phyloP scores from a whole-genome alignment of 306 rosid genomes.

The Lathyrus sativus region DNA sequence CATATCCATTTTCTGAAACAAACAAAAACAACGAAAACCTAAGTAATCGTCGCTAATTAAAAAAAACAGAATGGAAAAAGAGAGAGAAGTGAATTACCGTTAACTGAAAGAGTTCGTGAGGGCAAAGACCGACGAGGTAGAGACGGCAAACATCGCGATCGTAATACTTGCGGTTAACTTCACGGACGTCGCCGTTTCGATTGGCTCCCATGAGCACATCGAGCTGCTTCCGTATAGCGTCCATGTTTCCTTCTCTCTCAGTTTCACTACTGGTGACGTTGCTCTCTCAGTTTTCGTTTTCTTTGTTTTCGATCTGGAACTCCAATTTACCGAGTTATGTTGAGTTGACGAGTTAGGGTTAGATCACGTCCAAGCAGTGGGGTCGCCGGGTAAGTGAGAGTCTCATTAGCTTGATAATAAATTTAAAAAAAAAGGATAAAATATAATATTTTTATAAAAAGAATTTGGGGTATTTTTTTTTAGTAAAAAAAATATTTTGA shows the following conservation, averaged over 20 bases:
- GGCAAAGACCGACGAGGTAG: slow-evolving; percentile 95
- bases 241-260: slow-evolving; percentile 48
- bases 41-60: not conserved
- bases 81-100: slow-evolving; percentile 55
- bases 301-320: slow-evolving; percentile 21
- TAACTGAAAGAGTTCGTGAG: slow-evolving; percentile 94
- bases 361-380: not conserved
- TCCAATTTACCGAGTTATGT: not conserved
- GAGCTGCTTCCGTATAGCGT: slow-evolving; percentile 94
- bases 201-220: slow-evolving; percentile 99
- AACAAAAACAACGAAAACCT: slow-evolving; percentile 4
- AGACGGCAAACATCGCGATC: slow-evolving; percentile 98
- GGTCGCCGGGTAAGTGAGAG: not conserved
- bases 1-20: slow-evolving; percentile 98
- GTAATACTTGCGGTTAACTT: slow-evolving; percentile 93
- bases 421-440: too few relatives aligned
- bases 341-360: slow-evolving; percentile 22
- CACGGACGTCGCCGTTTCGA: slow-evolving; percentile 97
- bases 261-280: not conserved
- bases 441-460: too few relatives aligned
- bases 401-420: too few relatives aligned
- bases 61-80: not conserved
- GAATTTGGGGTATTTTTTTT: too few relatives aligned
- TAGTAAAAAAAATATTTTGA: too few relatives aligned
- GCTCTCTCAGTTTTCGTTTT: not conserved